A percentile compares a stretch with the other conserved stretches of the same genome.
Evolutionary conservation across 768 basidiomycete species (phyloP).

Genomic region (Trametes coccinea): DNA sequence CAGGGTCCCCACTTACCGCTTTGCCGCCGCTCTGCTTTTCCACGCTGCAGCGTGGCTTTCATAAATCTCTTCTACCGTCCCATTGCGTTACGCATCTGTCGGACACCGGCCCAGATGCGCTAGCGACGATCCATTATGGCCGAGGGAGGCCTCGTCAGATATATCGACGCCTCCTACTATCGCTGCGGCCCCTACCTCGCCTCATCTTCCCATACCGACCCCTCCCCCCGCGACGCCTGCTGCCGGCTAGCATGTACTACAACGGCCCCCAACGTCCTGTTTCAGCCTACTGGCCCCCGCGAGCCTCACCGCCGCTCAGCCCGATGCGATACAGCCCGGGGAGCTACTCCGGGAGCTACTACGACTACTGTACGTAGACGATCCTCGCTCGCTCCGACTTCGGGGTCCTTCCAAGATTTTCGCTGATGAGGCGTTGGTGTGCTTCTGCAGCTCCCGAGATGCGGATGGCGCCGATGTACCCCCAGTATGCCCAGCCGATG

Average conservation of each 20-base stretch:
- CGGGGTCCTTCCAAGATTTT: background rate
- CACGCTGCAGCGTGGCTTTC: conserved; percentile 33
- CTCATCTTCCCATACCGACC: conserved; percentile 2
- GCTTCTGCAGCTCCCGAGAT: conserved; percentile 28
- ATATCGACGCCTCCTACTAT: conserved; percentile 13
- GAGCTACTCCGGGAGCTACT: conserved; percentile 25
- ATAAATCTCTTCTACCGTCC: conserved; percentile 22
- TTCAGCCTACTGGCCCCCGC: conserved; percentile 27
- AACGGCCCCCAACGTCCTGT: conserved; percentile 26
- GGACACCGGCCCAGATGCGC: conserved; percentile 16
- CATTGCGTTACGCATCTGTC: conserved; percentile 9
- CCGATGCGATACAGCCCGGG: conserved; percentile 23
- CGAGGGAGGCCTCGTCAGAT: conserved; percentile 16
- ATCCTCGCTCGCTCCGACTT: background rate
- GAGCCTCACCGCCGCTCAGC: conserved; percentile 21
- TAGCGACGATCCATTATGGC: conserved; percentile 11
- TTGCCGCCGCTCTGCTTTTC: conserved; percentile 4
- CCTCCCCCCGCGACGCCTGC: background rate
- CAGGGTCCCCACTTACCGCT: conserved; percentile 20
- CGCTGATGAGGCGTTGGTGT: background rate
- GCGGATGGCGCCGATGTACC: conserved; percentile 26
- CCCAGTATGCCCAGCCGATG: conserved; percentile 28
- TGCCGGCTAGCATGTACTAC: conserved; percentile 22
- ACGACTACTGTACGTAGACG: conserved; percentile 23
- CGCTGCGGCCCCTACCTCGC: conserved; percentile 11